Percentiles rank a stretch among this genome's conserved stretches.
Conservation (phyloP, 163 green algal species). For the Chlorella variabilis region DNA sequence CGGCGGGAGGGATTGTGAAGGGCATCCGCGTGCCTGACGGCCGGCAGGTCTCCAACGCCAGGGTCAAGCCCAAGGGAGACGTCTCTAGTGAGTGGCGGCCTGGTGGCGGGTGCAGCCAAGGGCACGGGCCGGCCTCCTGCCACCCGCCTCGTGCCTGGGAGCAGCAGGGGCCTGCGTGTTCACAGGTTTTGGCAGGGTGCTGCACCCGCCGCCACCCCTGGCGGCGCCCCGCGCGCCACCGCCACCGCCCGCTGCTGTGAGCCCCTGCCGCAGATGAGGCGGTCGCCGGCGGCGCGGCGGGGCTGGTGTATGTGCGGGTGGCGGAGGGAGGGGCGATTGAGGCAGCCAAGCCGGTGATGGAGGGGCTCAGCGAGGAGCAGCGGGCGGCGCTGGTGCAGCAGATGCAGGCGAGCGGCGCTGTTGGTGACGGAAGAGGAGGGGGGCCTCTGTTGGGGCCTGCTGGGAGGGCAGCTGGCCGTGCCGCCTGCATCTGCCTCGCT, state of each 20-base stretch:
- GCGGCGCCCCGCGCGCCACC: no score
- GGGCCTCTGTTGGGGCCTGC: no score
- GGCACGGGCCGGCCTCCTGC: no score
- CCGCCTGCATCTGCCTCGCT: neutral
- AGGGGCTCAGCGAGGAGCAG: constrained; percentile 75
- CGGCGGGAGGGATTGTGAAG: constrained; percentile 85
- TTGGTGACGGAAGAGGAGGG: no score
- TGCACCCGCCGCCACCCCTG: no score
- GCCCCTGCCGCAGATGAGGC: constrained; percentile 54
- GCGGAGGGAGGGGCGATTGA: constrained; percentile 57
- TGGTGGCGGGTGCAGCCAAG: neutral
- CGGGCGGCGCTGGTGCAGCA: constrained; percentile 48
- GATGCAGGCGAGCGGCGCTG: neutral
- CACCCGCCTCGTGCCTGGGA: no score
- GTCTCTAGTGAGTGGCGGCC: constrained; percentile 71
- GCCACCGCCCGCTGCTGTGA: neutral
- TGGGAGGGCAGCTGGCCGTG: neutral
- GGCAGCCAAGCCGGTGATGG: constrained; percentile 70
- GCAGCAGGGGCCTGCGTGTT: no score
- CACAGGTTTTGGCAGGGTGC: no score
- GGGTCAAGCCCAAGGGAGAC: constrained; percentile 96
- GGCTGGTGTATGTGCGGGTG: constrained; percentile 87
- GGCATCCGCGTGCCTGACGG: constrained; percentile 80
- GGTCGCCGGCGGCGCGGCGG: constrained; percentile 70
- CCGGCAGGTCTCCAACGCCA: constrained; percentile 85